These are phyloP conservation scores for Tylopilus sp. DNA, from an alignment of 1,284 basidiomycete genomes.

Conservation along the genomic window DNA sequence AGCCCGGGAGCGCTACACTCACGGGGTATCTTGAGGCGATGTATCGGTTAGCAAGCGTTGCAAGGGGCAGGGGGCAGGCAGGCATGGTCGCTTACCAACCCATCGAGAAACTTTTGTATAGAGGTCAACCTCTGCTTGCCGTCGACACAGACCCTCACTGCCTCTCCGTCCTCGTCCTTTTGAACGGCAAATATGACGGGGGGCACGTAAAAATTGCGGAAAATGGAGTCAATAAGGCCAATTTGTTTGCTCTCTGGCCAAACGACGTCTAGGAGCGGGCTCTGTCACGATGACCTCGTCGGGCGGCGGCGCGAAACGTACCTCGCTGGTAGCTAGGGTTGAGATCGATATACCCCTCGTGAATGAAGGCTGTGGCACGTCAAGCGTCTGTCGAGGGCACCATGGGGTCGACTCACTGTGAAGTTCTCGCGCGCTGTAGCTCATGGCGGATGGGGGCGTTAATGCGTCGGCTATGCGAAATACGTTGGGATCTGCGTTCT, in stretches of 20 bases:
- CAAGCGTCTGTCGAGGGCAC: conserved; percentile 1
- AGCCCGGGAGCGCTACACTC: conserved; percentile 20
- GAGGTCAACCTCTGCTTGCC: conserved; percentile 75
- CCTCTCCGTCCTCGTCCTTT: conserved; percentile 50
- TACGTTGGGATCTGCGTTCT: conserved; percentile 36
- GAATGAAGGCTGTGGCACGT: conserved; percentile 47
- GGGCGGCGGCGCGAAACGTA: conserved; percentile 21
- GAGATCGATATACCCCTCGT: conserved; percentile 61
- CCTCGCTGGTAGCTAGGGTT: conserved; percentile 69
- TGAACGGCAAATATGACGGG: conserved; percentile 67
- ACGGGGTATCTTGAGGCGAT: conserved; percentile 47
- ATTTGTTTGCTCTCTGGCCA: conserved; percentile 69
- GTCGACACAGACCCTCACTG: conserved; percentile 64
- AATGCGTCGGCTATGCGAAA: conserved; percentile 50
- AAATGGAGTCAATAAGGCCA: conserved; percentile 72
- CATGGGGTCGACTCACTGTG: conserved; percentile 44
- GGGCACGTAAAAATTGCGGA: conserved; percentile 68
- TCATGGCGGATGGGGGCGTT: conserved; percentile 35
- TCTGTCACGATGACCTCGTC: not conserved
- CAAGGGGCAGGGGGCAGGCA: not conserved
- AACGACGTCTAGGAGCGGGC: conserved; percentile 52
- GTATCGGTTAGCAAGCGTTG: conserved; percentile 1
- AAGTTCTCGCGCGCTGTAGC: conserved; percentile 45
- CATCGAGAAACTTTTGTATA: conserved; percentile 68
- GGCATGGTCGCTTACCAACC: conserved; percentile 44